Base-by-base conservation (phyloP, 805 yeast species). In the Isabelozyma gotoi region DNA sequence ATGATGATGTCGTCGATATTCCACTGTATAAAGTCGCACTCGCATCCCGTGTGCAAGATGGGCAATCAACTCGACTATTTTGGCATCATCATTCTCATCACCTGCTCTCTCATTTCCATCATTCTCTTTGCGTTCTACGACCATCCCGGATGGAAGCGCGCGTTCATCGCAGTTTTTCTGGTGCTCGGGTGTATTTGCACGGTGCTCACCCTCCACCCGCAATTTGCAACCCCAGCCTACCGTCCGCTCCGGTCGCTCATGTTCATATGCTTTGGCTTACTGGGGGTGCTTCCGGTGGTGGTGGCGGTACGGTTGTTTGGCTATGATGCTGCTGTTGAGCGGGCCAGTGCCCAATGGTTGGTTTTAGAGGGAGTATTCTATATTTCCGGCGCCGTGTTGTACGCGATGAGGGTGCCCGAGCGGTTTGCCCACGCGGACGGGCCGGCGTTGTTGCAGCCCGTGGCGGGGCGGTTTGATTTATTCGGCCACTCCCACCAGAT, bases 401-500 rank as follows among this genome's bases (percentile, higher is more conserved):
- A 90, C 60, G 96, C 95, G 0, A 60, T 74, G 18, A 71, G 97
- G 46, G 61, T 86, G 27, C 97, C 97, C 0, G 97, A 90, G 58
- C 71, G 85, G 39, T 68, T 71, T 34, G 55, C 63, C 1, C 65
- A 66, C 45, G 38, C 47, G 2, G 65, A 62, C 7, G 52, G 56
- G 21, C 50, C 50, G 29, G 11, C 14, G 18, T 14, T 14, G 18
- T 15, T 32, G 20, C 11, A 34, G 12, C 14, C n/a, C 5, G 14
- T 44, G 8, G 44, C 53, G 1, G 73, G 72, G 2, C 51, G 33
- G 16, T 86, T 76, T 58, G 96, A 88, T 52, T 55, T 79, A 8
- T 74, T 79, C 63, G 96, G 96, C 1, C 85, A 86, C 51, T 85
- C 95, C 5, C 97, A 89, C 60, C 96, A 89, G 57, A 74, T 89